Base-by-base conservation (phyloP, 768 basidiomycete species). In the Scleroderma bovista region DNA sequence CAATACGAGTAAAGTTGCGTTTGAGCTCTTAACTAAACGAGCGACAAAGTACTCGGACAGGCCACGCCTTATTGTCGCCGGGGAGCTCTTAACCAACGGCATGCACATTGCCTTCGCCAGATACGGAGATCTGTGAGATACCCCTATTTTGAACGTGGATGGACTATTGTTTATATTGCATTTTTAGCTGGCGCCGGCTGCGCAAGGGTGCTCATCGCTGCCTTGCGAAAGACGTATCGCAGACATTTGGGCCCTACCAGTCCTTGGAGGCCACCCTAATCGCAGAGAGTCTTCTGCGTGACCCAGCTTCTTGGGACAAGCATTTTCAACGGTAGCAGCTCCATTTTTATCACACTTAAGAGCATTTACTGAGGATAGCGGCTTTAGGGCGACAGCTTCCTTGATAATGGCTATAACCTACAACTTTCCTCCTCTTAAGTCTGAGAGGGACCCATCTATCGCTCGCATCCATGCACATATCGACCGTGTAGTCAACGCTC, bases 141-240 rank as follows among this genome's bases (percentile, higher is more conserved):
- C 26, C 26, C 26, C 26, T 29, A 29, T 29, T 9, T 4, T 29
- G 26, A 29, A 29, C 26, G 9, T 29, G 26, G 26, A 29, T 9
- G 26, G 4, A 4, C 26, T 29, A 29, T 5, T 29, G 26, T 5
- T 29, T 29, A 9, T 9, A 29, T 9, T 29, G 26, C 26, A 29
- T 29, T 29, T 29, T 29, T 39, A 71, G 69, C 23, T 71, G 68
- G 69, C 60, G 66, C 23, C 54, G 64, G 13, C 64, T 68, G 64
- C 63, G 69, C 17, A 61, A 67, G 16, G 64, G 68, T 1, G 62
- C 62, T 3, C 65, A 70, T 49, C 69, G 70, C 38, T 64, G 66
- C 34, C 26, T 51, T 20, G 6, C 31, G 45, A 60, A 59, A 39
- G 50, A 58, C 15, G 49, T 52, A 4, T 57, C 59, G 4, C 51